Evolutionary conservation across 768 basidiomycete species (phyloP), one percentile per base, ranked within the genome.

Genomic region (Leccinum aurantiacum): DNA sequence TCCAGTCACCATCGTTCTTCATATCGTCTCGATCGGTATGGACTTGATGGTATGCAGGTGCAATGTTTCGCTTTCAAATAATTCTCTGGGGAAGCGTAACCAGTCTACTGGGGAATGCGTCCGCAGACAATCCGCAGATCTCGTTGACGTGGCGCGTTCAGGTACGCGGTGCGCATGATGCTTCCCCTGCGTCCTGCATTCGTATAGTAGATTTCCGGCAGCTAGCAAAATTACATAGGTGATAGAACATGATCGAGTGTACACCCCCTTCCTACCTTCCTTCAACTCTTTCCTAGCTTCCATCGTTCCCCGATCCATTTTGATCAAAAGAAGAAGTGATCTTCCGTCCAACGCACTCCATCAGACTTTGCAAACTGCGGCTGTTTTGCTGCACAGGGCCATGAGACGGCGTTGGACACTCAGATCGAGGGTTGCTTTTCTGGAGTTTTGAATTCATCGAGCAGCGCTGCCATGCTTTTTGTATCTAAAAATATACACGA

Each of bases 331-430:
- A 62, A 6, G 71, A 66, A 13, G 70, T 67, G 59, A 82, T 88
- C 74, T 91, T 95, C 58, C 93, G 80, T 77, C 97, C 97, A 35
- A 97, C 87, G 60, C 89, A 91, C 68, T 92, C 89, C 33, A 95
- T 91, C 38, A 98, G 27, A 29, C 27, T 29, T 29, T 29, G 27
- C 27, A 29, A 29, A 29, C 27, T 29, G 27, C 27, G 8, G 27
- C 27, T 29, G 27, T 29, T 29, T 29, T 29, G 27, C 27, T 29
- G 27, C 27, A 29, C 27, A 27, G 27, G 27, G 27, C 27, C 27
- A 8, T 27, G 27, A 27, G 27, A 27, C 27, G 27, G 27, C 27
- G 27, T 27, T 27, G 27, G 77, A 59, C 75, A 35, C 27, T 61
- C 55, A 17, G 54, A 22, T 22, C 19, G 57, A 1, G 66, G 52